Conservation (phyloP, 208 protist genomes). For the Trypanosomatidae sp. region DNA sequence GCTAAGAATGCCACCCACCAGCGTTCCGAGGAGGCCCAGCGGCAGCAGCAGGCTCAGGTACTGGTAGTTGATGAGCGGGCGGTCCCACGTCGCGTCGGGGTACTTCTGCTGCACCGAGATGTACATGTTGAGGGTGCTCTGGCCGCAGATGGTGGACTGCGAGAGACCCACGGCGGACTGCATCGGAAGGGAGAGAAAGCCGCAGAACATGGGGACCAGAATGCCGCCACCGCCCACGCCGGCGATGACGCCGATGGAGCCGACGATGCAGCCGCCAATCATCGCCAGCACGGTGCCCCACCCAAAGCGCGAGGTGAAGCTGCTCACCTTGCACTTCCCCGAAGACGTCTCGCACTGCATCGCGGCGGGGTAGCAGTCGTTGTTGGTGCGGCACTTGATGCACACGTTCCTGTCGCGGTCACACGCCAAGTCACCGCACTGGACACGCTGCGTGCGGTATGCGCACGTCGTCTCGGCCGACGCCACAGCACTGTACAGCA, state of each 20-base stretch:
- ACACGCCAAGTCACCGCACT: conserved; percentile 67
- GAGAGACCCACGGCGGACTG: conserved; percentile 67
- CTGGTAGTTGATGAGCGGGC: conserved; percentile 88
- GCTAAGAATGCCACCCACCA: conserved; percentile 72
- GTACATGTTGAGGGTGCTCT: conserved; percentile 80
- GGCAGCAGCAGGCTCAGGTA: conserved; percentile 78
- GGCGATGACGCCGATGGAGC: conserved; percentile 72
- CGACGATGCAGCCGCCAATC: conserved; percentile 50
- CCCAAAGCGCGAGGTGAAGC: conserved; percentile 31
- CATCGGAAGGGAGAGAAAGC: no score
- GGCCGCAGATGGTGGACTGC: conserved; percentile 86
- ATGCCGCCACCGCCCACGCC: conserved; percentile 87
- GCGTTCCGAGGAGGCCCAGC: conserved; percentile 69
- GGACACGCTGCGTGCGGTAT: conserved; percentile 60
- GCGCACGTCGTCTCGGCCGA: conserved; percentile 32
- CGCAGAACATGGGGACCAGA: conserved; percentile 78
- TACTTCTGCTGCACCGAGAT: conserved; percentile 56
- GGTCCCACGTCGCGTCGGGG: conserved; percentile 42
- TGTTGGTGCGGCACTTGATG: conserved; percentile 40
- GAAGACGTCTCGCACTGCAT: no score
- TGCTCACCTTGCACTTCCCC: conserved; percentile 51
- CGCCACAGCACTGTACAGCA: background rate
- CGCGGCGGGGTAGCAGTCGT: conserved; percentile 61
- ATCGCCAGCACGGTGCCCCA: conserved; percentile 44
- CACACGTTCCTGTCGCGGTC: conserved; percentile 38